phyloP scores from a whole-genome alignment of 352 stramenopile species.

The Globisporangium nodosum region DNA sequence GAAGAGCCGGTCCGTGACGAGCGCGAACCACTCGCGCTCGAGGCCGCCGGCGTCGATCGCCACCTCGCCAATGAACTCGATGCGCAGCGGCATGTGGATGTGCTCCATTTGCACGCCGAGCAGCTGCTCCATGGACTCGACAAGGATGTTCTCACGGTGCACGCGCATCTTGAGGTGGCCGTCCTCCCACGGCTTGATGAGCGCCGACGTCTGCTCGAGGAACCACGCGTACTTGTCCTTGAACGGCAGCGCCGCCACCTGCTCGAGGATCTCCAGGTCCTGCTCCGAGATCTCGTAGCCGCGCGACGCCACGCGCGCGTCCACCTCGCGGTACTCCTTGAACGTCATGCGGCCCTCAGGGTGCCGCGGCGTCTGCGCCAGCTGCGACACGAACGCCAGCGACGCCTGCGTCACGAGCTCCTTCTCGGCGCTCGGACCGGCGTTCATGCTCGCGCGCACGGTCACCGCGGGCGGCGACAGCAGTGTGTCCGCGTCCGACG shows the following conservation, averaged over 20 bases:
- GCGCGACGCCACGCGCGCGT: constrained; percentile 74
- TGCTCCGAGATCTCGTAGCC: constrained; percentile 87
- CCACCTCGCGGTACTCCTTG: constrained; percentile 85
- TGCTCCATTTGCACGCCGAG: constrained; percentile 82
- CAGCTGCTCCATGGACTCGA: constrained; percentile 83
- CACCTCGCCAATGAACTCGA: constrained; percentile 87
- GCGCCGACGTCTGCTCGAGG: constrained; percentile 70
- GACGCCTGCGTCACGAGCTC: constrained; percentile 80
- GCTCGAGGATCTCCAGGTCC: constrained; percentile 81
- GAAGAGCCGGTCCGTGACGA: constrained; percentile 84
- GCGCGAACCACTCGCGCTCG: constrained; percentile 85
- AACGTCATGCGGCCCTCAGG: constrained; percentile 85
- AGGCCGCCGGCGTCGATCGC: constrained; percentile 88
- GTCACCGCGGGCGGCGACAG: constrained; percentile 22
- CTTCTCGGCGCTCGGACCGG: constrained; percentile 20
- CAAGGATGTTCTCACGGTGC: constrained; percentile 77
- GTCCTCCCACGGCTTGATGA: constrained; percentile 84
- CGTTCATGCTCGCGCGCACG: constrained; percentile 1
- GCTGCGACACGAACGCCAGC: constrained; percentile 81
- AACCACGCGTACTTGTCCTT: constrained; percentile 89
- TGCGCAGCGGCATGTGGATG: constrained; percentile 82
- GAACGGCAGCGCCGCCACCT: constrained; percentile 79
- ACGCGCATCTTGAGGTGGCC: constrained; percentile 84
- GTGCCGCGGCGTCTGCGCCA: constrained; percentile 75
- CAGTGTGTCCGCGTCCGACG: constrained; percentile 30